Evolutionary conservation across 441 rosid species (phyloP), one percentile per base, ranked within the genome.

Genomic region (Eruca vesicaria): DNA sequence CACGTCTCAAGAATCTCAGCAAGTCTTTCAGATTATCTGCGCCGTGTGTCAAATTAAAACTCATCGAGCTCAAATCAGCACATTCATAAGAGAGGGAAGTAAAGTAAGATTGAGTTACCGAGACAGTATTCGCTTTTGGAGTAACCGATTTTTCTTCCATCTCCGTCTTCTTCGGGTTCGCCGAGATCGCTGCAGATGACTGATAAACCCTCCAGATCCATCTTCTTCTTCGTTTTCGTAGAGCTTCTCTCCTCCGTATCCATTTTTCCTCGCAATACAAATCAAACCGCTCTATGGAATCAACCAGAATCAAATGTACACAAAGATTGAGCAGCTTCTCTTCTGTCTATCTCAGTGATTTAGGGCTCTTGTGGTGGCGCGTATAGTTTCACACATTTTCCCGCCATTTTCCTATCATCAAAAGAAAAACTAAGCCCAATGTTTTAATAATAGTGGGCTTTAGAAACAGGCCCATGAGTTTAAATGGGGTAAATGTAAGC

Each of bases 1-100:
- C 99, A 0, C 96, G 93, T 80, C 98, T 84, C 48, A 96, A 69
- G 82, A 89, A 96, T 63, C 98, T 84, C 82, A 96, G 81, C 81
- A 96, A 75, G 79, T 93, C 99, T 82, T 90, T 96, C 64, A 96
- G 35, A 82, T 91, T 87, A 45, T 93, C 98, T 94, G 86, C 71
- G 87, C 71, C 59, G 67, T 72, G 29, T n/a, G 7, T n/a, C 0
- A 29, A 57, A n/a, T 59, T n/a, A 58, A 15, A 59, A 61, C 55
- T 59, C 58, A 43, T 11, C 15, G 23, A 10, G 9, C 5, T 15
- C 12, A 31, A 10, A 68, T 68, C 29, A 50, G 55, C 26, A n/a
- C n/a, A 59, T 68, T 75, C 68, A 26, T 52, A 31, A 18, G 67
- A 35, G 28, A 62, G 15, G 23, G 63, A 45, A 58, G 18, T 23